Percentiles rank a stretch among this genome's conserved stretches.
These are phyloP conservation scores for Nakazawaea laoshanensis DNA, from an alignment of 805 yeast genomes.

Conservation along the genomic window DNA sequence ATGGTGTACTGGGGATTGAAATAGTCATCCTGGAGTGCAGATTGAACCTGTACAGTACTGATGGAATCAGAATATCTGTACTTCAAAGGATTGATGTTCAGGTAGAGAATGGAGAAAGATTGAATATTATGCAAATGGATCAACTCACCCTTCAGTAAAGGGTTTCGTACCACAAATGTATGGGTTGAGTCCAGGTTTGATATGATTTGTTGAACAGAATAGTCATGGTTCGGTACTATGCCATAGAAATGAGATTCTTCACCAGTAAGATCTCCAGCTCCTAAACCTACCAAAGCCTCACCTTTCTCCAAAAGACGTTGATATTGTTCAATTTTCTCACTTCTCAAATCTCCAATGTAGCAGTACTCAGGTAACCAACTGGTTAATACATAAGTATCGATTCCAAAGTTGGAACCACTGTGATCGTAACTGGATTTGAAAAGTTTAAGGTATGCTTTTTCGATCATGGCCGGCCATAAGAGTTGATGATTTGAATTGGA, in stretches of 20 bases:
- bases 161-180: constrained; percentile 32
- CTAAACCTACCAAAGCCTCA: constrained; percentile 49
- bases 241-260: constrained; percentile 24
- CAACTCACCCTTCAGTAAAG: constrained; percentile 33
- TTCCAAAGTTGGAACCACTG: constrained; percentile 68
- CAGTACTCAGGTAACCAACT: constrained; percentile 70
- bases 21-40: not conserved
- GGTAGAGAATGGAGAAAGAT: constrained; percentile 43
- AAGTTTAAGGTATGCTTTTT: constrained; percentile 63
- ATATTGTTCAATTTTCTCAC: constrained; percentile 22
- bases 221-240: constrained; percentile 61
- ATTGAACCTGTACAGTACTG: not conserved
- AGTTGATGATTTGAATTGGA: constrained; percentile 25
- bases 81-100: constrained; percentile 53
- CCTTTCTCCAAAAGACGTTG: constrained; percentile 21
- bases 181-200: constrained; percentile 12
- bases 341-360: constrained; percentile 23
- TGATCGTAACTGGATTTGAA: constrained; percentile 46
- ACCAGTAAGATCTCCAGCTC: constrained; percentile 45
- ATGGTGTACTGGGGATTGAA: not conserved
- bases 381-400: constrained; percentile 54
- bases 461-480: constrained; percentile 67
- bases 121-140: too few species aligned
- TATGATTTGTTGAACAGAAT: constrained; percentile 40
- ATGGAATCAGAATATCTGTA: constrained; percentile 16